Conservation (phyloP, 2,329 filamentous ascomycete genomes). For the Stagonosporopsis vannaccii region DNA sequence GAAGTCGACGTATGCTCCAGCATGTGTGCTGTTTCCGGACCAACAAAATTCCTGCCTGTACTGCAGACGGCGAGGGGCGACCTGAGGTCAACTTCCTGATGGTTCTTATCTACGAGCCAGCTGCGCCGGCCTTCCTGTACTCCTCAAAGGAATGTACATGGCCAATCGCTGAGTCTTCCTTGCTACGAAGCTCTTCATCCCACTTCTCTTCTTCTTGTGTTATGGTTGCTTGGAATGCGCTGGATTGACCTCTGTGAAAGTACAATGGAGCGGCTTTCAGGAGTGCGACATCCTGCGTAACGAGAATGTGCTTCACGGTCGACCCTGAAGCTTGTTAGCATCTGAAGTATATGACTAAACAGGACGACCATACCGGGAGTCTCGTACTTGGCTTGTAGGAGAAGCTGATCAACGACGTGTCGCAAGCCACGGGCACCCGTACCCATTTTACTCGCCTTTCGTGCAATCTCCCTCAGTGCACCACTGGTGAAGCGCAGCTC, state of each 20-base stretch:
- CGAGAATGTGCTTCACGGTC: slow-evolving; percentile 54
- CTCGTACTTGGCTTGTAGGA: slow-evolving; percentile 58
- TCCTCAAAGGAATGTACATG: slow-evolving; percentile 54
- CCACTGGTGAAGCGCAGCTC: slow-evolving; percentile 83
- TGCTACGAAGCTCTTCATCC: slow-evolving; percentile 49
- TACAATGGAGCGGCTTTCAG: slow-evolving; percentile 52
- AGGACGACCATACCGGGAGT: slow-evolving; percentile 48
- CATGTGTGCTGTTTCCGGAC: background rate
- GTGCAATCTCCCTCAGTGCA: slow-evolving; percentile 82
- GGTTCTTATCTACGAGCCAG: slow-evolving; percentile 27
- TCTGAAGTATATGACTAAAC: background rate
- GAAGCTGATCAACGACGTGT: slow-evolving; percentile 57
- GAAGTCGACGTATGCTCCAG: background rate
- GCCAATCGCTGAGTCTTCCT: slow-evolving; percentile 33
- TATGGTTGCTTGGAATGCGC: slow-evolving; percentile 50
- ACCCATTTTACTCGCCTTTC: slow-evolving; percentile 69
- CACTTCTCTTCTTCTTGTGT: slow-evolving; percentile 56
- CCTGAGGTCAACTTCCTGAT: background rate
- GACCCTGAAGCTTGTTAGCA: slow-evolving; percentile 41
- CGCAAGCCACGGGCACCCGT: slow-evolving; percentile 69
- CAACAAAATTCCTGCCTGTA: background rate
- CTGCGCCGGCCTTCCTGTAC: slow-evolving; percentile 53
- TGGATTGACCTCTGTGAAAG: slow-evolving; percentile 53
- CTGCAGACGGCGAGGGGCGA: background rate
- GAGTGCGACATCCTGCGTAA: slow-evolving; percentile 56